A percentile compares a stretch with the other conserved stretches of the same genome.
Evolutionary conservation across 192 early-diverging fungal species (phyloP).

Genomic region (Phlyctochytrium arcticum): DNA sequence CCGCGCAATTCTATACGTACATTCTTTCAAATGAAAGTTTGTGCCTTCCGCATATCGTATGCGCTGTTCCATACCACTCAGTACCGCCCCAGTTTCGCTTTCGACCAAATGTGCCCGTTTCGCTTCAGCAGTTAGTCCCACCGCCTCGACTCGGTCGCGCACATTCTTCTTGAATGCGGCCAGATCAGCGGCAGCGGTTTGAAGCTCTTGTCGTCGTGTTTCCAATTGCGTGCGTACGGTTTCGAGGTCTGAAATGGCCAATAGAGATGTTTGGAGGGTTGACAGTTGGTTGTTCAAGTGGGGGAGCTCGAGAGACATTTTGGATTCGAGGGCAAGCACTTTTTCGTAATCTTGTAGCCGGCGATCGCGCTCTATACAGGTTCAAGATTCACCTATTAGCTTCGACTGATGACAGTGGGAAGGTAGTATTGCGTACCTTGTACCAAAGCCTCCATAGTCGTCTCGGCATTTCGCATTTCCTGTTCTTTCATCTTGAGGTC

Average conservation of each 20-base stretch:
- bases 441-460: constrained; percentile 46
- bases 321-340: constrained; percentile 54
- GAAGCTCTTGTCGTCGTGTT: too few relatives aligned
- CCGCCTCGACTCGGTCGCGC: too few relatives aligned
- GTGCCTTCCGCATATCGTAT: constrained; percentile 46
- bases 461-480: constrained; percentile 57
- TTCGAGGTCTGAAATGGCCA: constrained; percentile 43
- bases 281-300: constrained; percentile 36
- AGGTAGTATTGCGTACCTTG: constrained; percentile 26
- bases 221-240: constrained; percentile 38
- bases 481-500: constrained; percentile 60
- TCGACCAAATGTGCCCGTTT: constrained; percentile 48
- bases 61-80: constrained; percentile 48
- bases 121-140: too few relatives aligned
- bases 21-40: constrained; percentile 53
- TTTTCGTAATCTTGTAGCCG: constrained; percentile 52
- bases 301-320: constrained; percentile 46
- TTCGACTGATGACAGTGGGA: too few relatives aligned
- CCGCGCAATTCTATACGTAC: constrained; percentile 29
- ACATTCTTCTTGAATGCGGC: too few relatives aligned
- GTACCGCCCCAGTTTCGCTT: constrained; percentile 52
- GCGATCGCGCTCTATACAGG: constrained; percentile 44
- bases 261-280: constrained; percentile 28
- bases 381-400: too few relatives aligned
- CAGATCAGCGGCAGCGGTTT: too few relatives aligned